Conservation (phyloP, 345 rosid species). For the Sonneratia alba region DNA sequence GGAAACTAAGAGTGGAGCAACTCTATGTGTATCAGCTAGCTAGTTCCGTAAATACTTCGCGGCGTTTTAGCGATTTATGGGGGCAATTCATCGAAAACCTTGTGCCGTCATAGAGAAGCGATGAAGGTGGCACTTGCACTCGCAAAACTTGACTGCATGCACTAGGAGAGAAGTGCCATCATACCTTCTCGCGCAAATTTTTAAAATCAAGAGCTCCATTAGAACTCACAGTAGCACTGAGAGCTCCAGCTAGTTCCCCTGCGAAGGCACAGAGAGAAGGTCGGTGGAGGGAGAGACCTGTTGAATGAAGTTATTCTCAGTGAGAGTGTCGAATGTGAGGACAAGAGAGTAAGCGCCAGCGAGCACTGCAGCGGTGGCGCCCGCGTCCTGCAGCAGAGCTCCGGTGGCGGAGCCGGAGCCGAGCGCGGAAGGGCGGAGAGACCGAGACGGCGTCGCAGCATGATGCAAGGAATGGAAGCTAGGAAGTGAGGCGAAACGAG, state of each 20-base stretch:
- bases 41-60: background rate
- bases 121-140: background rate
- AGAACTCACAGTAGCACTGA: background rate
- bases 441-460: conserved; percentile 1
- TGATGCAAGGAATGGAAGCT: background rate
- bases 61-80: background rate
- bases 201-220: background rate
- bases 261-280: background rate
- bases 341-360: conserved; percentile 72
- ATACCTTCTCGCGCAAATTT: background rate
- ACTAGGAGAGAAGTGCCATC: background rate
- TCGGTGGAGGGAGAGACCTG: conserved; percentile 31
- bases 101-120: background rate
- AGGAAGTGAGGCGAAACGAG: background rate
- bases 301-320: conserved; percentile 43
- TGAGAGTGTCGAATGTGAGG: conserved; percentile 51
- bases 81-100: background rate
- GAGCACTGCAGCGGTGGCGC: conserved; percentile 57
- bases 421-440: conserved; percentile 2
- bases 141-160: background rate
- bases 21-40: background rate
- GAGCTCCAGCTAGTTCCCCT: background rate
- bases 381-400: conserved; percentile 45
- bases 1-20: background rate
- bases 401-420: conserved; percentile 11